These are phyloP conservation scores for Pelargonium citronellum DNA, from an alignment of 441 rosid genomes.

Conservation along the genomic window DNA sequence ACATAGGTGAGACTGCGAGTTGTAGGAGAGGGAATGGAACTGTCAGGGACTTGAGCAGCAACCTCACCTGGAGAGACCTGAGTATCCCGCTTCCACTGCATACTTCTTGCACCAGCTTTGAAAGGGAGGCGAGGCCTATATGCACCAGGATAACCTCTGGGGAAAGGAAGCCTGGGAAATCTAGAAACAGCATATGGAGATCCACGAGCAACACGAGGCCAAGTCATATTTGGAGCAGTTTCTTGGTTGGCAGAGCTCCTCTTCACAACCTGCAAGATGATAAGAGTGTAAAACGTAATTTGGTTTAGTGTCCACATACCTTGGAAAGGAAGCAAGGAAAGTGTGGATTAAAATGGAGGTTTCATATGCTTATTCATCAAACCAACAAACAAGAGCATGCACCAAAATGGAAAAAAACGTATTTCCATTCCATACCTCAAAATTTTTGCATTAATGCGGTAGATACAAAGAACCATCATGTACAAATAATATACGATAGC, in stretches of 20 bases:
- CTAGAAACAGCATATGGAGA: conserved; percentile 43
- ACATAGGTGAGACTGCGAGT: conserved; percentile 75
- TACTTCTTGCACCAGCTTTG: conserved; percentile 72
- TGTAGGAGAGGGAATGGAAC: conserved; percentile 25
- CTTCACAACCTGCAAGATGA: conserved; percentile 57
- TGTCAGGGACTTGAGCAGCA: conserved; percentile 28
- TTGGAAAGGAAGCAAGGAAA: neutral
- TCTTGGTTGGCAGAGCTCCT: conserved; percentile 54
- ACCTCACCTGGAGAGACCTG: conserved; percentile 39
- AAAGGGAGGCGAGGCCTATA: conserved; percentile 51
- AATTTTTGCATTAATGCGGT: no score
- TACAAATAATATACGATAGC: no score
- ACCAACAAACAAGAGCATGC: neutral
- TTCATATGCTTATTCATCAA: neutral
- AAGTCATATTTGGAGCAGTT: conserved; percentile 39
- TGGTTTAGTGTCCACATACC: conserved; percentile 15
- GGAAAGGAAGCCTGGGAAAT: conserved; percentile 51
- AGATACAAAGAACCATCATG: no score
- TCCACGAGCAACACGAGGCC: conserved; percentile 51
- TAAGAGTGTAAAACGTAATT: neutral
- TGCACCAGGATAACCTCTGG: conserved; percentile 48
- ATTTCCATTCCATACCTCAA: no score
- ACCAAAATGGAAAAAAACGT: neutral
- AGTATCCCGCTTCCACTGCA: conserved; percentile 92
- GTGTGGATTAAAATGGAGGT: neutral